Conservation (phyloP, 176 grass and related monocot species). For the Eremochloa ophiuroides region DNA sequence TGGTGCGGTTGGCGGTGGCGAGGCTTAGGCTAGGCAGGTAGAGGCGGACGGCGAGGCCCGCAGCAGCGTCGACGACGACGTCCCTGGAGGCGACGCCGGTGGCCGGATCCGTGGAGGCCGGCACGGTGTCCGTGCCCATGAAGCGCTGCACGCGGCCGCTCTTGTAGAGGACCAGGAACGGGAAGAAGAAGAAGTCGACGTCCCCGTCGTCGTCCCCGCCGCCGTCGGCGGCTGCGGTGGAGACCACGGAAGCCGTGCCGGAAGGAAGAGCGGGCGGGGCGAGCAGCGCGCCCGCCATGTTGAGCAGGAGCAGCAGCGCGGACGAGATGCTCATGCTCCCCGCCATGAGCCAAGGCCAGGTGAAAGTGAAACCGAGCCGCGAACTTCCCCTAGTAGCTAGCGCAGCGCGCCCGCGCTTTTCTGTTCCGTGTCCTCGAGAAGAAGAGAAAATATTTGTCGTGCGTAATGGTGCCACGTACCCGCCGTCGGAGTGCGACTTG, state of each 20-base stretch:
- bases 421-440: too few relatives aligned
- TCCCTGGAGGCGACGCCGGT: slow-evolving; percentile 56
- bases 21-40: slow-evolving; percentile 34
- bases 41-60: slow-evolving; percentile 45
- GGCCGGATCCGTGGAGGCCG: slow-evolving; percentile 30
- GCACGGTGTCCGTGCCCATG: slow-evolving; percentile 48
- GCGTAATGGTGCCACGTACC: too few relatives aligned
- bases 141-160: slow-evolving; percentile 52
- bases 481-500: not conserved
- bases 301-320: slow-evolving; percentile 36
- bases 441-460: too few relatives aligned
- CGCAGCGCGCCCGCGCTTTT: too few relatives aligned
- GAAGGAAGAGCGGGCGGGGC: not conserved
- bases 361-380: not conserved
- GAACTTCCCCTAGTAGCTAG: not conserved
- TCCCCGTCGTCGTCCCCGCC: not conserved
- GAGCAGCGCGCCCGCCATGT: slow-evolving; percentile 29
- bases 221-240: not conserved
- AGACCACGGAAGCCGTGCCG: not conserved
- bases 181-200: slow-evolving; percentile 56
- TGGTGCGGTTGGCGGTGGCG: too few relatives aligned
- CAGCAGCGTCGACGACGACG: slow-evolving; percentile 17
- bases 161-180: slow-evolving; percentile 57
- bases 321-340: slow-evolving; percentile 25
- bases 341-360: slow-evolving; percentile 21